Conservation (phyloP, 306 rosid genomes). For the Quercus variabilis region DNA sequence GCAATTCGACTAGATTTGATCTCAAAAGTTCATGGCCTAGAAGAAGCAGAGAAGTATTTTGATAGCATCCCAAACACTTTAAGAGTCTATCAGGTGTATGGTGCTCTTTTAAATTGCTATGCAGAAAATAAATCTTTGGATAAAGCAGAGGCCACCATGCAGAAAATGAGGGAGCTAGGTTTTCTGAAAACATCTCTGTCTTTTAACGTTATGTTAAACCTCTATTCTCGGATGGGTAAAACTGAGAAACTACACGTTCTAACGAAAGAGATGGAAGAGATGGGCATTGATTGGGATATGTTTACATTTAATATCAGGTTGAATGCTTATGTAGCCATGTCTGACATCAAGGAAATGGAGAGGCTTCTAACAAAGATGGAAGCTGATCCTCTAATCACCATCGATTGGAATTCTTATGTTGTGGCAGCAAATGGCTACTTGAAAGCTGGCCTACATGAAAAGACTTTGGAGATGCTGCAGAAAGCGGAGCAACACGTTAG, state of each 20-base stretch:
- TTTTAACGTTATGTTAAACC: constrained; percentile 53
- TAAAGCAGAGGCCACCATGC: constrained; percentile 52
- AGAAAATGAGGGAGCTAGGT: constrained; percentile 41
- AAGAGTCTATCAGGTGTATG: constrained; percentile 38
- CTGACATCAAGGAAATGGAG: constrained; percentile 47
- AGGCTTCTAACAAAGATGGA: constrained; percentile 56
- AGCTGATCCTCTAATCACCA: constrained; percentile 38
- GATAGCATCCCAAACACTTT: constrained; percentile 30
- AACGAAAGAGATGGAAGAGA: constrained; percentile 54
- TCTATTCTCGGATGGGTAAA: constrained; percentile 51
- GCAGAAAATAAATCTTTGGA: constrained; percentile 44
- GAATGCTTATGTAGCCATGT: constrained; percentile 40
- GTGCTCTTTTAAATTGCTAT: constrained; percentile 58
- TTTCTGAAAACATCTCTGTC: constrained; percentile 16
- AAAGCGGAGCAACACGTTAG: constrained; percentile 38
- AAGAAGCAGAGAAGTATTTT: constrained; percentile 57
- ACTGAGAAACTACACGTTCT: constrained; percentile 47
- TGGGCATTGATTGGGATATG: constrained; percentile 29
- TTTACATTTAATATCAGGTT: constrained; percentile 40
- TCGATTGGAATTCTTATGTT: constrained; percentile 45
- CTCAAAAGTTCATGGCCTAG: constrained; percentile 55
- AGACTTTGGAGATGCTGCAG: constrained; percentile 34
- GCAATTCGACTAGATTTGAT: constrained; percentile 53
- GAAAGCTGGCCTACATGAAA: constrained; percentile 47
- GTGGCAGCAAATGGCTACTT: constrained; percentile 54